These are phyloP conservation scores for Periconia digitata DNA, from an alignment of 2,329 filamentous ascomycete genomes.

Conservation along the genomic window DNA sequence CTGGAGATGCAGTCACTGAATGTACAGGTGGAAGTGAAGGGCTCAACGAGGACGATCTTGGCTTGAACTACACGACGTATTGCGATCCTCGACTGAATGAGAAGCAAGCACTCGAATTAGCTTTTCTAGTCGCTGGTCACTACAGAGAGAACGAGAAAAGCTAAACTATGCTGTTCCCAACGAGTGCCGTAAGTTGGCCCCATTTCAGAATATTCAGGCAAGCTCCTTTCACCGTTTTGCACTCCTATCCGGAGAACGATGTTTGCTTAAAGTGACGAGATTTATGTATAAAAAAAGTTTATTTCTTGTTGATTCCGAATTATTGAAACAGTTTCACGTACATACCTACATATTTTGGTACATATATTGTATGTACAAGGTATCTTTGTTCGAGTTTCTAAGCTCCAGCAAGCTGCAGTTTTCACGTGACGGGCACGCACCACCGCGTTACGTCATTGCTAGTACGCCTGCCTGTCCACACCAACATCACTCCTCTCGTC, in stretches of 20 bases:
- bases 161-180: neutral
- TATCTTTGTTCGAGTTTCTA: too few species aligned
- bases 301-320: too few species aligned
- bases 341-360: too few species aligned
- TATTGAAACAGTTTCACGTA: too few species aligned
- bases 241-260: too few species aligned
- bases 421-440: neutral
- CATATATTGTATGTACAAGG: too few species aligned
- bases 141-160: slow-evolving; percentile 55
- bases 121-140: slow-evolving; percentile 88
- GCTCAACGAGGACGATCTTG: slow-evolving; percentile 83
- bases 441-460: neutral
- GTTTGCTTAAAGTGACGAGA: too few species aligned
- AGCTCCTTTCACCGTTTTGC: too few species aligned
- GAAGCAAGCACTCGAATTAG: slow-evolving; percentile 94
- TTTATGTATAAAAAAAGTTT: too few species aligned
- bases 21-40: slow-evolving; percentile 89
- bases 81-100: slow-evolving; percentile 95
- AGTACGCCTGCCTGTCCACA: neutral
- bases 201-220: too few species aligned
- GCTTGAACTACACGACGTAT: slow-evolving; percentile 90
- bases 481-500: too few species aligned
- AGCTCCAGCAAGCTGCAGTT: neutral
- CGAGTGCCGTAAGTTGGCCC: neutral
- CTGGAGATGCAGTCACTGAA: slow-evolving; percentile 94